Evolutionary conservation across 2,329 filamentous ascomycete species (phyloP), one percentile per base, ranked within the genome.

Genomic region (Diatrype stigma): DNA sequence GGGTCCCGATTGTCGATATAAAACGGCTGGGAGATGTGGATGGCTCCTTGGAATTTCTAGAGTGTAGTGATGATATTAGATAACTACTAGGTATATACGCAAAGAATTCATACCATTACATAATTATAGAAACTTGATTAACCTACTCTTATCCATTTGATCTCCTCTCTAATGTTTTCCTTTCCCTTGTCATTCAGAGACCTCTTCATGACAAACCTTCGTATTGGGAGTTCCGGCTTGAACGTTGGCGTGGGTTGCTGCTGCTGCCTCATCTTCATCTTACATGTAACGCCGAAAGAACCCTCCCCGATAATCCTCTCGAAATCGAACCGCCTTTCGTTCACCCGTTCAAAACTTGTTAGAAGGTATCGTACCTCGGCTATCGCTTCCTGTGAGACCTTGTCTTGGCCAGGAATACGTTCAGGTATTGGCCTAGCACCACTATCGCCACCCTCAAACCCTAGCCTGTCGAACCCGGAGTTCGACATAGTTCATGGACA

Each of bases 21-120:
- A n/a, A 50, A 57, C 21, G 57, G 47, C 17, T 59, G 55, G 14
- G 51, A 48, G 10, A 60, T 54, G 35, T 61, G 56, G 37, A 54
- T 52, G 8, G 49, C 48, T 35, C 55, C 55, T 28, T 32, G 55
- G 5, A 61, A 50, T 50, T 40, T 49, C 59, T 61, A 19, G 5
- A 21, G 6, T 11, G 12, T 8, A 6, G 11, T n/a, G n/a, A n/a
- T n/a, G n/a, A n/a, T 19, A 17, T 17, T 22, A 16, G 10, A 45
- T 42, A 23, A 47, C 42, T n/a, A n/a, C n/a, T n/a, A n/a, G n/a
- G n/a, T n/a, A n/a, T n/a, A n/a, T n/a, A n/a, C n/a, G n/a, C n/a
- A n/a, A n/a, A n/a, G n/a, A n/a, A n/a, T n/a, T n/a, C n/a, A n/a
- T 0, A 14, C 35, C 3, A 3, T 16, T 17, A 14, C 14, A 10